phyloP scores from a whole-genome alignment of 495 filamentous ascomycete species.

The Neurospora hispaniola region DNA sequence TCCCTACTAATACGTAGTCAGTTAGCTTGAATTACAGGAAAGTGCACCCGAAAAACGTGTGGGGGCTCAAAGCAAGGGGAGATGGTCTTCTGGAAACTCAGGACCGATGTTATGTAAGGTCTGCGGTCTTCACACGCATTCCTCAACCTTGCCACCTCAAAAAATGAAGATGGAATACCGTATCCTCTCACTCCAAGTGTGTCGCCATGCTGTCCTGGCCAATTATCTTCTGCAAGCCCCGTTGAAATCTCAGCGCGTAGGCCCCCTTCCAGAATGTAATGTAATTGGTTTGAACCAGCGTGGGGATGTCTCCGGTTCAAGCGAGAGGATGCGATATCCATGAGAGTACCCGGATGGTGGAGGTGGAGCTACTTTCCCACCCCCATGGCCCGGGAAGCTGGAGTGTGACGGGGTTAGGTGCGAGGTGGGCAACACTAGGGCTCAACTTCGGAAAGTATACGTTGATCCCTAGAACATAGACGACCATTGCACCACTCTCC shows the following conservation, averaged over 20 bases:
- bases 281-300: not conserved
- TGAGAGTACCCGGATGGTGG: not conserved
- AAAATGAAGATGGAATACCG: not conserved
- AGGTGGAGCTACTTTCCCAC: not conserved
- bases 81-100: not conserved
- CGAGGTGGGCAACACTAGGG: not conserved
- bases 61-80: not conserved
- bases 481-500: not conserved
- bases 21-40: not conserved
- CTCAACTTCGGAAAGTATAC: not conserved
- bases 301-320: not conserved
- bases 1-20: not conserved
- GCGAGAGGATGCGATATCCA: not conserved
- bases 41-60: not conserved
- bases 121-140: not conserved
- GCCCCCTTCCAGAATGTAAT: not conserved
- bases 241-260: too few relatives aligned
- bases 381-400: not conserved
- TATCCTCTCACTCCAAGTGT: not conserved
- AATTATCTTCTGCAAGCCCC: not conserved
- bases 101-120: not conserved
- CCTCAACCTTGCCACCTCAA: not conserved
- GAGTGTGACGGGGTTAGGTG: not conserved
- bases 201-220: not conserved
- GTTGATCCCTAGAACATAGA: not conserved